Percentiles rank a stretch among this genome's conserved stretches.
These are phyloP conservation scores for Saturnispora dispora DNA, from an alignment of 805 yeast genomes.

Conservation along the genomic window DNA sequence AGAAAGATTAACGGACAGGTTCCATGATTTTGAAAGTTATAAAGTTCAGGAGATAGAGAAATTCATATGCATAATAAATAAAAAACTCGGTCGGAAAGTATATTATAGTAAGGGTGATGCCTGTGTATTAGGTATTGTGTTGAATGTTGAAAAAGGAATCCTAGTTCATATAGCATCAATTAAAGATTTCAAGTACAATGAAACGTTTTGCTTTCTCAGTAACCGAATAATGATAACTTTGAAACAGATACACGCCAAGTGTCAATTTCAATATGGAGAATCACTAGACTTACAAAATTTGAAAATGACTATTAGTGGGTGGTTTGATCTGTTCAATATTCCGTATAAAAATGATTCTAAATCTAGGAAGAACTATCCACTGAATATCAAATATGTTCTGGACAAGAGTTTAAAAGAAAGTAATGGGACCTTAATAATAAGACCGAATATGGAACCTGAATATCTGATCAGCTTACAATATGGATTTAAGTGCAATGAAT, in stretches of 20 bases:
- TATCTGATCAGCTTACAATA: conserved; percentile 3
- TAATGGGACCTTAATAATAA: background rate
- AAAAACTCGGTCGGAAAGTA: conserved; percentile 3
- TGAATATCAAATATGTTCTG: background rate
- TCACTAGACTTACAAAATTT: background rate
- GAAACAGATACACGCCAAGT: background rate
- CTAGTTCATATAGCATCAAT: conserved; percentile 10
- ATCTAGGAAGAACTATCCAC: conserved; percentile 1
- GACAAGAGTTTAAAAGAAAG: background rate
- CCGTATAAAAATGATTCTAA: background rate
- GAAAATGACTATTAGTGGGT: conserved; percentile 1
- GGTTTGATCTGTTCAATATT: conserved; percentile 6
- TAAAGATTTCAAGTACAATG: background rate
- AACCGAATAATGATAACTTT: conserved; percentile 1
- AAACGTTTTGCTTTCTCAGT: conserved; percentile 1
- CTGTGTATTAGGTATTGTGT: conserved; percentile 8
- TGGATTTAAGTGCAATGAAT: conserved; percentile 10
- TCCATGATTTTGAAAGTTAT: conserved; percentile 2
- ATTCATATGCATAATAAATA: conserved; percentile 3
- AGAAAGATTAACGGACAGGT: conserved; percentile 1
- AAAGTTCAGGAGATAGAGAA: background rate
- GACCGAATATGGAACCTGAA: conserved; percentile 8
- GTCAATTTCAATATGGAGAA: background rate
- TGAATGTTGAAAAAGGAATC: conserved; percentile 11
- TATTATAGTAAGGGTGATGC: conserved; percentile 4